These are phyloP conservation scores for Rosa lucieae DNA, from an alignment of 306 rosid genomes.

Conservation along the genomic window DNA sequence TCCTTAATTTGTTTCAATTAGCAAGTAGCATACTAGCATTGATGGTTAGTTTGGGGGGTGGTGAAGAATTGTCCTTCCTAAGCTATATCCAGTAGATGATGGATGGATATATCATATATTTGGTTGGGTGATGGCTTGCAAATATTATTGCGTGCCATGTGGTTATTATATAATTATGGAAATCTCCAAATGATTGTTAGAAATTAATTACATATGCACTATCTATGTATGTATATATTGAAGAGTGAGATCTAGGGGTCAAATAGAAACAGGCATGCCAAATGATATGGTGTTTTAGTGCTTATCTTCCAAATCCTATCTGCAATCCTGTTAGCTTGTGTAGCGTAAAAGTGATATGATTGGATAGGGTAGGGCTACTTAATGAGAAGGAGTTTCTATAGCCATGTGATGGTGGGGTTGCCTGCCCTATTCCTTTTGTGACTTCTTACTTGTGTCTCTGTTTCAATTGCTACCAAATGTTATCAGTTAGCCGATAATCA, in stretches of 20 bases:
- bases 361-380: neutral
- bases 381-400: neutral
- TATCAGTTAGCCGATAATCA: neutral
- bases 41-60: too few species aligned
- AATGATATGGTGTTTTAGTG: neutral
- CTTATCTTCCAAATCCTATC: neutral
- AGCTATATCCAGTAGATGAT: too few species aligned
- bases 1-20: too few species aligned
- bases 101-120: too few species aligned
- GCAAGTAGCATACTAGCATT: too few species aligned
- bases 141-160: too few species aligned
- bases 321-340: neutral
- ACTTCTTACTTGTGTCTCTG: too few species aligned
- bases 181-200: too few species aligned
- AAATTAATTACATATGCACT: neutral
- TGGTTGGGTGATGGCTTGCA: too few species aligned
- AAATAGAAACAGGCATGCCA: neutral
- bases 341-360: neutral
- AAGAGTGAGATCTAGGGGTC: neutral
- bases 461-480: neutral
- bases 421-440: neutral
- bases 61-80: too few species aligned
- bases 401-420: conserved; percentile 8
- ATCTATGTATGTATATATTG: neutral
- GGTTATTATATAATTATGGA: too few species aligned